Evolutionary conservation across 2,329 filamentous ascomycete genomes (phyloP), one percentile per base, ranked within the genome.

Genomic region (Exophiala calicioides): DNA sequence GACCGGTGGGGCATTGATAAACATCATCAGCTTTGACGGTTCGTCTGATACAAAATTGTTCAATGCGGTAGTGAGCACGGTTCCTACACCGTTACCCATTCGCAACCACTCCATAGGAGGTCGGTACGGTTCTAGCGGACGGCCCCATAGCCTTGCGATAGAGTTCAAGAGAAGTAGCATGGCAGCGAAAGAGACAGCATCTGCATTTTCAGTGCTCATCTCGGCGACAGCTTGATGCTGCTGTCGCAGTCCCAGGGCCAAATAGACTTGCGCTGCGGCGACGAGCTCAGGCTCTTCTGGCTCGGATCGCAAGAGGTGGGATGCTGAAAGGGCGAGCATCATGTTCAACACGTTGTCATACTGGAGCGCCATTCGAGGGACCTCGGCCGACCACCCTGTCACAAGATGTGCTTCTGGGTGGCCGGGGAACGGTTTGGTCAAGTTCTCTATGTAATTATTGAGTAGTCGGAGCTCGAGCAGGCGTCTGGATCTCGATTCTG

Each of bases 61-160:
- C 30, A 33, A 24, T 21, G 39, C 39, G 7, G 8, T 12, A 5
- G 13, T 16, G 31, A 63, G 51, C 13, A 65, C 57, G 5, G 60
- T 58, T 19, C 53, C 58, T 15, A 58, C 55, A 9, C 62, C 63
- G 33, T 53, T 52, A 1, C 62, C 62, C 29, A 64, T 56, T 20
- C 60, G 56, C 10, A 66, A 44, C 62, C 62, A 66, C 31, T 65
- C 60, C 9, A 60, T 56, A 3, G 63, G 64, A 13, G 63, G 61
- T 0, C 54, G 47, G 44, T 65, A 65, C 7, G 57, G 56, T 16
- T 58, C 53, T n/a, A 61, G 21, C 13, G 34, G 42, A 1, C 63
- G 60, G 29, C 65, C 60, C 32, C 61, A 58, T 4, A 66, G 52
- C 44, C 59, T 59, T 8, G 56, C 60, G 20, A 65, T 58, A 5